Conservation (phyloP, 2,329 filamentous ascomycete species). For the Xylaria sp. region DNA sequence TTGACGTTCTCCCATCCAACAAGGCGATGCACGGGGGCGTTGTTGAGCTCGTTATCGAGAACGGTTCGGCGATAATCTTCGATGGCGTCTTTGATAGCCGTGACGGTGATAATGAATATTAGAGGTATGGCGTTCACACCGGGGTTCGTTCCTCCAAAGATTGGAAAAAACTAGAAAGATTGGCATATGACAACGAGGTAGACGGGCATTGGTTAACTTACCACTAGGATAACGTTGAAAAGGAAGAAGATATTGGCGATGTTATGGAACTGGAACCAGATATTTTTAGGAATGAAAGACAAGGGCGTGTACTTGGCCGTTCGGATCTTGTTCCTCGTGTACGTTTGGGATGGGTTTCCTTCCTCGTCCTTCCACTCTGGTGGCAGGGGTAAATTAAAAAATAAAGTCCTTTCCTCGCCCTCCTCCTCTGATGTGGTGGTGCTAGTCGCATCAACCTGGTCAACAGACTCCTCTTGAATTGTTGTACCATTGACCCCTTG, state of each 20-base stretch:
- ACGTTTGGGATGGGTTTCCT: constrained; percentile 76
- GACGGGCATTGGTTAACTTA: constrained; percentile 64
- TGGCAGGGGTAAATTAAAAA: constrained; percentile 88
- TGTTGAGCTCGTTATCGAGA: constrained; percentile 94
- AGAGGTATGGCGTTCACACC: constrained; percentile 90
- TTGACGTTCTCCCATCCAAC: constrained; percentile 94
- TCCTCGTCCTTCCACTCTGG: constrained; percentile 80
- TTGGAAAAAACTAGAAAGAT: constrained; percentile 82
- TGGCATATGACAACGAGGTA: constrained; percentile 17
- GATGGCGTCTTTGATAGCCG: constrained; percentile 92
- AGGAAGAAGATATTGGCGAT: constrained; percentile 99
- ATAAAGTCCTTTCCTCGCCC: constrained; percentile 69
- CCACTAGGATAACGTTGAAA: constrained; percentile 92
- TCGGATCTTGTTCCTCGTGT: constrained; percentile 93
- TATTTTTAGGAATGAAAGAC: constrained; percentile 94
- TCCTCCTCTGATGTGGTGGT: constrained; percentile 54
- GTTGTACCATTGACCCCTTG: constrained; percentile 46
- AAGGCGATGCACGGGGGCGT: constrained; percentile 91
- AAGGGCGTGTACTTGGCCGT: constrained; percentile 97
- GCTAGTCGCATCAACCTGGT: constrained; percentile 53
- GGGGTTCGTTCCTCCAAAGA: constrained; percentile 92
- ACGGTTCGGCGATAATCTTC: constrained; percentile 94
- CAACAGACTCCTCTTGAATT: constrained; percentile 50
- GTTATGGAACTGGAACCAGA: constrained; percentile 98
- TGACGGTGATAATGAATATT: constrained; percentile 90